Percentiles rank a stretch among this genome's conserved stretches.
Evolutionary conservation across 441 rosid genomes (phyloP).

Genomic region (Biscutella auriculata): DNA sequence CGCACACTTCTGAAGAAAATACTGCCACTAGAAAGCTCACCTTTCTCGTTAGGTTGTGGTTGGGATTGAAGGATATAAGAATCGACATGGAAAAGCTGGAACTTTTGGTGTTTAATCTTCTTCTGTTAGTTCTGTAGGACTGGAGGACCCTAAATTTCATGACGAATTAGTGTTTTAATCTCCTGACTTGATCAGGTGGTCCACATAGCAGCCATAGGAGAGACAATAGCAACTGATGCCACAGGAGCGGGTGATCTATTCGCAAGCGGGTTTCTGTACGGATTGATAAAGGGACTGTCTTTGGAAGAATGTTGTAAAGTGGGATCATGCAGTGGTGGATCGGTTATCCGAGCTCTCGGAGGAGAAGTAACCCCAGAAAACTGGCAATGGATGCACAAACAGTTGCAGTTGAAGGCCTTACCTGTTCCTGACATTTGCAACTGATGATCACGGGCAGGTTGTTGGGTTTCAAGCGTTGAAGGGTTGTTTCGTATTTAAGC

Average conservation of each 20-base stretch:
- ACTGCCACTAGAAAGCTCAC: neutral
- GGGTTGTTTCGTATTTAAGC: neutral
- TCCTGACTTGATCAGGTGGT: conserved; percentile 66
- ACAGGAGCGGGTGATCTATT: conserved; percentile 92
- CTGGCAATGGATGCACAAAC: conserved; percentile 87
- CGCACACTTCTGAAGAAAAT: neutral
- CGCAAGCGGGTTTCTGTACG: conserved; percentile 78
- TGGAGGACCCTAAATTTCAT: neutral
- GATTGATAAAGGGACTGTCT: conserved; percentile 57
- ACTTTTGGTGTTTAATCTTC: too few relatives aligned
- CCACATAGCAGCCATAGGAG: conserved; percentile 62
- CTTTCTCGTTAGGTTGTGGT: neutral
- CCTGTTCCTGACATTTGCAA: conserved; percentile 31
- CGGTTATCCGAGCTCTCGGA: conserved; percentile 71
- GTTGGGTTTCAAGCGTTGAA: too few relatives aligned
- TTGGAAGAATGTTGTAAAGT: conserved; percentile 76
- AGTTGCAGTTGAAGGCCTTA: conserved; percentile 60
- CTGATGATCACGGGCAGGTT: conserved; percentile 11
- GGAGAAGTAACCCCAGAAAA: conserved; percentile 86
- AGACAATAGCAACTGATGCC: conserved; percentile 62
- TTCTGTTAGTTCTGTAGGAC: neutral
- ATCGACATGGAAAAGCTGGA: too few relatives aligned
- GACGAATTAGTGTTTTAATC: neutral
- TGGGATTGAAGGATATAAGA: too few relatives aligned
- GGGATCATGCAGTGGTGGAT: conserved; percentile 85